A percentile compares a stretch with the other conserved stretches of the same genome.
Evolutionary conservation across 345 rosid genomes (phyloP).

Genomic region (Populus ilicifolia): DNA sequence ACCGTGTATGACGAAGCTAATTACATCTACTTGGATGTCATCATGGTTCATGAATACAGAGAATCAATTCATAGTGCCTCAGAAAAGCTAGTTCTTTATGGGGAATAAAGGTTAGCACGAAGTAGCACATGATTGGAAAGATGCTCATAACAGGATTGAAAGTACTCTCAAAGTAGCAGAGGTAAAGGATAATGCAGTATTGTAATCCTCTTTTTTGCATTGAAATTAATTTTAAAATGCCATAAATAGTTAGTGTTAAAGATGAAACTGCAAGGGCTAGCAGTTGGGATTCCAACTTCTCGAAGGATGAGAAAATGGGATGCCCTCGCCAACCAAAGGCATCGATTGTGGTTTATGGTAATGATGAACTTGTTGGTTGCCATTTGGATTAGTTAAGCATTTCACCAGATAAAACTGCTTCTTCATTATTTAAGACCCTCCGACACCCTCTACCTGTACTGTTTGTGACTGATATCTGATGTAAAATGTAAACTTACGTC

Average conservation of each 20-base stretch:
- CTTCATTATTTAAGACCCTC: background rate
- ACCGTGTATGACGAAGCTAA: background rate
- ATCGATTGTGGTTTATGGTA: background rate
- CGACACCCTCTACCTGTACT: background rate
- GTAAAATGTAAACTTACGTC: background rate
- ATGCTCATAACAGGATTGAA: slow-evolving; percentile 2
- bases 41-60: background rate
- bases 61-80: background rate
- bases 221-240: background rate
- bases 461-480: background rate
- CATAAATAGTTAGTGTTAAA: background rate
- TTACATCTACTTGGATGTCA: background rate
- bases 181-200: background rate
- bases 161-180: background rate
- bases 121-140: background rate
- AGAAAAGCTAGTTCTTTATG: background rate
- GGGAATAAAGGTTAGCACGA: background rate
- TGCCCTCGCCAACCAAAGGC: background rate
- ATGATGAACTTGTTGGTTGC: background rate
- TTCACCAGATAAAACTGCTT: slow-evolving; percentile 11
- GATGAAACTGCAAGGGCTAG: background rate
- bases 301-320: background rate
- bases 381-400: background rate
- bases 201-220: background rate
- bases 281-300: background rate